Conservation (phyloP, 768 basidiomycete species). For the Dictyophora rubrovolvata region DNA sequence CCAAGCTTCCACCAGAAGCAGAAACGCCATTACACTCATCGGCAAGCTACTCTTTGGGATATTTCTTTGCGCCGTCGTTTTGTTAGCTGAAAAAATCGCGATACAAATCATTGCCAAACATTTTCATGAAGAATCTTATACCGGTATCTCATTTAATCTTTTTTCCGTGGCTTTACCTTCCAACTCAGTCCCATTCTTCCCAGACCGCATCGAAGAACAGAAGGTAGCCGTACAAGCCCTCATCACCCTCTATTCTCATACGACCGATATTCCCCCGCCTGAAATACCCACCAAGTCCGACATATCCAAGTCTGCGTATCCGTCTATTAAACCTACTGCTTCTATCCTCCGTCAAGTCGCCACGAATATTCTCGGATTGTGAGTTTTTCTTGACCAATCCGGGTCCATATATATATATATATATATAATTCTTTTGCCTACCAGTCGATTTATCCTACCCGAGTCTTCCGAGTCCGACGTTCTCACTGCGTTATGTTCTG, state of each 20-base stretch:
- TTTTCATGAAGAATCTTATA: slow-evolving; percentile 72
- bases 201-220: slow-evolving; percentile 77
- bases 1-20: slow-evolving; percentile 18
- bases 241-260: slow-evolving; percentile 69
- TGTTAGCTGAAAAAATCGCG: slow-evolving; percentile 74
- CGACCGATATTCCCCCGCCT: slow-evolving; percentile 60
- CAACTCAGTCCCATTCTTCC: slow-evolving; percentile 15
- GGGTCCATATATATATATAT: slow-evolving; percentile 14
- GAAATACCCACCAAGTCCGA: slow-evolving; percentile 46
- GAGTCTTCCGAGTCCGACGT: slow-evolving; percentile 79
- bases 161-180: slow-evolving; percentile 1
- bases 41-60: slow-evolving; percentile 65
- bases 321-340: slow-evolving; percentile 70
- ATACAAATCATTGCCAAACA: slow-evolving; percentile 81
- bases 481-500: slow-evolving; percentile 64
- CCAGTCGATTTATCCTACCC: slow-evolving; percentile 71
- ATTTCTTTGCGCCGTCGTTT: slow-evolving; percentile 55
- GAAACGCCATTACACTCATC: slow-evolving; percentile 36
- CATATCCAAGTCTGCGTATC: slow-evolving; percentile 59
- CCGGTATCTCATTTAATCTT: slow-evolving; percentile 21
- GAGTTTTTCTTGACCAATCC: slow-evolving; percentile 11
- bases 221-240: slow-evolving; percentile 67
- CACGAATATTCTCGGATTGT: slow-evolving; percentile 47
- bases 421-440: background rate
- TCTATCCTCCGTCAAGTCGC: slow-evolving; percentile 60